Percentiles rank a stretch among this genome's conserved stretches.
Conservation (phyloP, 371 early-diverging fungal genomes). For the Chytridiales sp. region DNA sequence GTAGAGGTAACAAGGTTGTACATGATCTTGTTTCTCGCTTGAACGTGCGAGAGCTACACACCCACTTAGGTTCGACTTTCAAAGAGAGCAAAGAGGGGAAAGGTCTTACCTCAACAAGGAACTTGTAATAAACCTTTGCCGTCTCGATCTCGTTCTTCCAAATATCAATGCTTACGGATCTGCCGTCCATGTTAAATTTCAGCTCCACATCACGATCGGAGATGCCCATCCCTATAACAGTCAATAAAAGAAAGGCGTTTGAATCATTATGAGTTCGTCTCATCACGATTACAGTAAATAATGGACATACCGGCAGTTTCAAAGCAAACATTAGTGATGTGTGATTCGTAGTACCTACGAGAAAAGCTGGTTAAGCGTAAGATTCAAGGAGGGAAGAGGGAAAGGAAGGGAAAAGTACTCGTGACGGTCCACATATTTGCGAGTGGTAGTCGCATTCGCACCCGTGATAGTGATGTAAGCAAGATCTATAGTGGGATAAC, state of each 20-base stretch:
- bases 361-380: too few relatives aligned
- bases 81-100: too few relatives aligned
- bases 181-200: background rate
- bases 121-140: background rate
- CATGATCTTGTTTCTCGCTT: background rate
- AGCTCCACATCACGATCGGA: conserved; percentile 10
- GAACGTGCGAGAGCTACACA: background rate
- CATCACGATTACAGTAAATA: too few relatives aligned
- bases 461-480: conserved; percentile 2
- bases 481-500: too few relatives aligned
- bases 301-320: too few relatives aligned
- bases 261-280: too few relatives aligned
- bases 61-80: too few relatives aligned
- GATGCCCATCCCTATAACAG: background rate
- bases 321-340: too few relatives aligned
- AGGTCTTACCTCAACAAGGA: too few relatives aligned
- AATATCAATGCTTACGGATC: background rate
- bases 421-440: background rate
- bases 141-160: conserved; percentile 12
- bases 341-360: too few relatives aligned
- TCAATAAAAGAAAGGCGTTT: background rate
- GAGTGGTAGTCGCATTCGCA: background rate
- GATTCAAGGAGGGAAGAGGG: too few relatives aligned
- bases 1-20: background rate
- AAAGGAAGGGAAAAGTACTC: too few relatives aligned